Evolutionary conservation across 345 rosid genomes (phyloP).

Genomic region (Rhodamnia rubescens): DNA sequence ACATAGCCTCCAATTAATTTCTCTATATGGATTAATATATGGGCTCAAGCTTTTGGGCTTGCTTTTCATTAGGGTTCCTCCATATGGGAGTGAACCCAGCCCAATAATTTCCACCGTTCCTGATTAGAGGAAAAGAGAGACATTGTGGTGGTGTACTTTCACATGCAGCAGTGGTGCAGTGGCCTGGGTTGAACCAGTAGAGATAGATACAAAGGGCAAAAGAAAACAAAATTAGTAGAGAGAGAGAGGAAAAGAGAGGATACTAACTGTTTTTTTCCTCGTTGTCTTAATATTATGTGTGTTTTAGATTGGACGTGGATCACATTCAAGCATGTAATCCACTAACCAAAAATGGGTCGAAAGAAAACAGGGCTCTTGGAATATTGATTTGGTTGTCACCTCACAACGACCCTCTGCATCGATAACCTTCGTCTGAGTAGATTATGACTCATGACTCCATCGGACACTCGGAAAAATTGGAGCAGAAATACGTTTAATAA

Average conservation of each 20-base stretch:
- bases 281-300: not conserved
- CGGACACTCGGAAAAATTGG: not conserved
- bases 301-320: not conserved
- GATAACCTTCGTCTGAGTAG: not conserved
- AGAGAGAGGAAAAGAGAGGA: no score
- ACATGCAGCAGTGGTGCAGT: no score
- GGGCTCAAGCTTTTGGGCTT: no score
- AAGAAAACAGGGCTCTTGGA: not conserved
- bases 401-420: not conserved
- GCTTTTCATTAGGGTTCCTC: no score
- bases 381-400: not conserved
- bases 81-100: no score
- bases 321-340: not conserved
- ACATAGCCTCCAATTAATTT: no score
- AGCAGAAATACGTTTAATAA: no score
- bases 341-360: not conserved
- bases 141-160: not conserved
- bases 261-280: not conserved
- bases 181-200: not conserved
- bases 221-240: no score
- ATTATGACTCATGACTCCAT: not conserved
- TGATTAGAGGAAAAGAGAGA: not conserved
- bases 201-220: no score
- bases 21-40: no score
- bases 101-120: not conserved